Evolutionary conservation across 108 stramenopile species (phyloP).

Genomic region (Chaetoceros muelleri): DNA sequence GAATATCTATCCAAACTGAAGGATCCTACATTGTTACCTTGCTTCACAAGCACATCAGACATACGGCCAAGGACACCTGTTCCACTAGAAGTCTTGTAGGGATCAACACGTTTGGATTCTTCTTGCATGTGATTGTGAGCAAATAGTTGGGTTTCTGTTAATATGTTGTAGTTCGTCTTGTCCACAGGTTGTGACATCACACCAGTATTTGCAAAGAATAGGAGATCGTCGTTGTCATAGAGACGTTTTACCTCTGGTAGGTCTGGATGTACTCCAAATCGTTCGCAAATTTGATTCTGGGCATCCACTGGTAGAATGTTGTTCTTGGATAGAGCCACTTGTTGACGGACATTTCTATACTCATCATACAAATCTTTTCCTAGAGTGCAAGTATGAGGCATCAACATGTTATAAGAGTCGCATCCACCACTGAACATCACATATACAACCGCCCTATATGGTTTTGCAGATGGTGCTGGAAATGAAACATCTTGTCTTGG

Average conservation of each 20-base stretch:
- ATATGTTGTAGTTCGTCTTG: constrained; percentile 27
- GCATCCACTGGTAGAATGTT: constrained; percentile 14
- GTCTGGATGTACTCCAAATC: constrained; percentile 41
- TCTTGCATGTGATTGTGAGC: constrained; percentile 40
- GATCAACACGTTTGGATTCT: constrained; percentile 29
- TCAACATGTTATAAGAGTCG: constrained; percentile 44
- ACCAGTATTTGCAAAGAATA: constrained; percentile 63
- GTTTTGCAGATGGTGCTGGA: constrained; percentile 8
- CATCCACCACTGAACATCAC: constrained; percentile 35
- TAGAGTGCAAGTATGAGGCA: constrained; percentile 25
- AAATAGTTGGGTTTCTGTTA: constrained; percentile 39
- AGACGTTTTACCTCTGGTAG: constrained; percentile 21
- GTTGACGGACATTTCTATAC: constrained; percentile 21
- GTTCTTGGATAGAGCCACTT: constrained; percentile 15
- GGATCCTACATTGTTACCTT: constrained; percentile 19
- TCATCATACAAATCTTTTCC: constrained; percentile 24
- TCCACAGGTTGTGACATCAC: constrained; percentile 34
- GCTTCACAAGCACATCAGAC: background rate
- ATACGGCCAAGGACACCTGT: constrained; percentile 25
- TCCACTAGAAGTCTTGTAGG: constrained; percentile 12
- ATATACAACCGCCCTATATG: constrained; percentile 48
- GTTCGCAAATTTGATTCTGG: constrained; percentile 36
- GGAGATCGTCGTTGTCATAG: constrained; percentile 50
- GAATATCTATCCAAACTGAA: constrained; percentile 20
- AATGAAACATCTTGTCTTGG: constrained; percentile 4